Percentiles rank a stretch among this genome's conserved stretches.
These are phyloP conservation scores for Chiua virens DNA, from an alignment of 768 basidiomycete genomes.

Conservation along the genomic window DNA sequence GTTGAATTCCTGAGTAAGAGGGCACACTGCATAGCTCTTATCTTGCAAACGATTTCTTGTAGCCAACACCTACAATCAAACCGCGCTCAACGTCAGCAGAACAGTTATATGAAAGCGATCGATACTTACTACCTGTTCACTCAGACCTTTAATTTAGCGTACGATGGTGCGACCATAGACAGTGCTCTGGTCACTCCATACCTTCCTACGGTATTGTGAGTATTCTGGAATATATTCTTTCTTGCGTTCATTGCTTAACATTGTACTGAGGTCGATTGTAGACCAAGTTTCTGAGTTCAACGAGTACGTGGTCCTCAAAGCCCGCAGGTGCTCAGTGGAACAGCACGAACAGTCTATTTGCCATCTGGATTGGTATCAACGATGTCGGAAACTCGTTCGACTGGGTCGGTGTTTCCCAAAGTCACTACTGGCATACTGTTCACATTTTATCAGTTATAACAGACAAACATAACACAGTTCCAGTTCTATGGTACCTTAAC, in stretches of 20 bases:
- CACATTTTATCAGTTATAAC: background rate
- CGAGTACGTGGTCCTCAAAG: conserved; percentile 42
- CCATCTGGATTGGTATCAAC: conserved; percentile 73
- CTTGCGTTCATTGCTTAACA: background rate
- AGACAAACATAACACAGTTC: conserved; percentile 24
- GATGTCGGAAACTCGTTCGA: conserved; percentile 40
- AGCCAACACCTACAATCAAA: conserved; percentile 58
- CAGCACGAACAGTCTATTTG: conserved; percentile 56
- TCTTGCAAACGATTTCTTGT: conserved; percentile 2
- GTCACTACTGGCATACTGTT: background rate
- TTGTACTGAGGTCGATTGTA: conserved; percentile 22
- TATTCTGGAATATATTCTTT: conserved; percentile 25
- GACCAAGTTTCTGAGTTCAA: conserved; percentile 67
- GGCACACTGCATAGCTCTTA: background rate
- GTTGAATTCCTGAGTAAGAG: conserved; percentile 49
- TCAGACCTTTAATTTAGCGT: conserved; percentile 66
- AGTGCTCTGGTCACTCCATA: conserved; percentile 55
- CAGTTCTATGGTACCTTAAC: conserved; percentile 26
- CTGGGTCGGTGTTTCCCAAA: conserved; percentile 16
- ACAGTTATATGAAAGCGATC: background rate
- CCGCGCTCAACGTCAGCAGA: conserved; percentile 43
- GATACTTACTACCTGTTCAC: background rate
- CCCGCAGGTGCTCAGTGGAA: conserved; percentile 57
- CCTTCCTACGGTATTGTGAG: conserved; percentile 47
- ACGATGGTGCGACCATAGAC: conserved; percentile 67